Percentiles rank a stretch among this genome's conserved stretches.
Conservation (phyloP, 2,329 filamentous ascomycete species). For the Pyrenophora teres region DNA sequence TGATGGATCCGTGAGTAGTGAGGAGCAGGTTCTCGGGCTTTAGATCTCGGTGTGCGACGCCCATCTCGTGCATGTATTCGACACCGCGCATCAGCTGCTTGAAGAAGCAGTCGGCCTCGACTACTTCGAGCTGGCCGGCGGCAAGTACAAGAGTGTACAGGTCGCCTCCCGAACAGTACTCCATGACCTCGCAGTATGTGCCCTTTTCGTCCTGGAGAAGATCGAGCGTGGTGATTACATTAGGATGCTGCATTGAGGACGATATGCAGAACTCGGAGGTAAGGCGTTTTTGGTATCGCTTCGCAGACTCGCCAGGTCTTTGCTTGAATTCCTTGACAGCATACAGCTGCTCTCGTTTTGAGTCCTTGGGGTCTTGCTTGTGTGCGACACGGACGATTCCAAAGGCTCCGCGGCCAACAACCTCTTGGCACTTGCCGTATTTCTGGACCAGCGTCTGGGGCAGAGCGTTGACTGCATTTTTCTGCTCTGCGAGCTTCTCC, state of each 20-base stretch:
- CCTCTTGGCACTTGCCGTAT: conserved; percentile 97
- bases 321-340: conserved; percentile 98
- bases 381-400: conserved; percentile 97
- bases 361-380: conserved; percentile 83
- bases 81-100: conserved; percentile 99
- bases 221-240: conserved; percentile 97
- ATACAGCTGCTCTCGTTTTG: conserved; percentile 82
- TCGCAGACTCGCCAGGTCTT: conserved; percentile 89
- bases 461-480: conserved; percentile 75
- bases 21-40: conserved; percentile 96
- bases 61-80: conserved; percentile 99
- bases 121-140: conserved; percentile 86
- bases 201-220: conserved; percentile 94
- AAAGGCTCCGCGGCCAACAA: conserved; percentile 94
- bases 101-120: conserved; percentile 97
- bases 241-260: conserved; percentile 92
- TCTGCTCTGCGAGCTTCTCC: conserved; percentile 73
- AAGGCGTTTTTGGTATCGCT: conserved; percentile 96
- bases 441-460: conserved; percentile 87
- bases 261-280: conserved; percentile 99
- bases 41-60: conserved; percentile 92
- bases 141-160: conserved; percentile 91
- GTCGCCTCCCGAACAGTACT: conserved; percentile 96
- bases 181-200: conserved; percentile 99
- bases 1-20: conserved; percentile 88